Evolutionary conservation across 352 stramenopile species (phyloP).

Genomic region (Pythium insidiosum): DNA sequence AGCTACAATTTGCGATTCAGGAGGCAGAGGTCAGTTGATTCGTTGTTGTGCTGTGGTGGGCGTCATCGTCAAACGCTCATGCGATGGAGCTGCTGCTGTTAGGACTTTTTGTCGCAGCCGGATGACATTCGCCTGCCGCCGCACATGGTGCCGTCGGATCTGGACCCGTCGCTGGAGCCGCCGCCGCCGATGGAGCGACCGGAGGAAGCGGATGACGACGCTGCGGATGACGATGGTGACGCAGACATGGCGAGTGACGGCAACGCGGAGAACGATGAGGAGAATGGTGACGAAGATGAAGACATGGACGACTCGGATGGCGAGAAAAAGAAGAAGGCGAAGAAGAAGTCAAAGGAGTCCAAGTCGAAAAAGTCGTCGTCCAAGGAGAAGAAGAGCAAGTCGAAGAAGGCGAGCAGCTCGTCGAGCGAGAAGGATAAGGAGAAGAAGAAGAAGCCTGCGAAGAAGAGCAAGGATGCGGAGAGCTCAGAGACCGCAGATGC

Average conservation of each 20-base stretch:
- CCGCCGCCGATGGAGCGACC: conserved; percentile 24
- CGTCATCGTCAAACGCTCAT: too few relatives aligned
- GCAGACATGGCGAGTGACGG: conserved; percentile 9
- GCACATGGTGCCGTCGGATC: conserved; percentile 75
- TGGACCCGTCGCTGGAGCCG: conserved; percentile 65
- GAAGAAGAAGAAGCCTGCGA: conserved; percentile 1
- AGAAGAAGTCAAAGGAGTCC: conserved; percentile 14
- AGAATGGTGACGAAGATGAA: conserved; percentile 10
- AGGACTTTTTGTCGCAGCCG: conserved; percentile 70
- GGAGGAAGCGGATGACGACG: conserved; percentile 22
- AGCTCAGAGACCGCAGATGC: too few relatives aligned
- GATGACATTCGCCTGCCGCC: conserved; percentile 68
- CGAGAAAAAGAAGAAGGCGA: conserved; percentile 20
- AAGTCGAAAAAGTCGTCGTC: conserved; percentile 29
- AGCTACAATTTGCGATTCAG: conserved; percentile 40
- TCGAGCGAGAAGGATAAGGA: conserved; percentile 13
- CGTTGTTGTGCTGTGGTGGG: neutral
- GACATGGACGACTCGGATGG: conserved; percentile 3
- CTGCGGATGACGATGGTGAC: conserved; percentile 16
- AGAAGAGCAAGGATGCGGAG: too few relatives aligned
- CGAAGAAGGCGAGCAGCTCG: conserved; percentile 4
- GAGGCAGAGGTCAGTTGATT: conserved; percentile 43
- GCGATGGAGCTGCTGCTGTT: too few relatives aligned
- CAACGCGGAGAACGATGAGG: conserved; percentile 14
- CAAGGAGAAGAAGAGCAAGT: conserved; percentile 19